Evolutionary conservation across 2,329 filamentous ascomycete genomes (phyloP).

Genomic region (Aureobasidium lini): DNA sequence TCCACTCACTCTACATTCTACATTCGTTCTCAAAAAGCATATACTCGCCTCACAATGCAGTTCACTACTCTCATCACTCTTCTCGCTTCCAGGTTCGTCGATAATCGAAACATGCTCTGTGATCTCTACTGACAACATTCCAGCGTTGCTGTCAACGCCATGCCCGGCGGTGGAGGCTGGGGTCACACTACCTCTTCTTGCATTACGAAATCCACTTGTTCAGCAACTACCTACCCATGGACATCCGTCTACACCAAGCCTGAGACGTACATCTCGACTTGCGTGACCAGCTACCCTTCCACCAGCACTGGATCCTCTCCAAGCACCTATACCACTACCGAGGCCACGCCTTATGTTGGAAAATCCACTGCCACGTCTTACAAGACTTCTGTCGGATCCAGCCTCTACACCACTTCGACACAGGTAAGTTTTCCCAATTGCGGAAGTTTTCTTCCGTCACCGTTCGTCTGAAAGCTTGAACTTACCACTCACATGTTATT

Average conservation of each 20-base stretch:
- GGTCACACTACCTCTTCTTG: neutral
- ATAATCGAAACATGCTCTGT: neutral
- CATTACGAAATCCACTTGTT: slow-evolving; percentile 12
- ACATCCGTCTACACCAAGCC: neutral
- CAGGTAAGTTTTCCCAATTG: neutral
- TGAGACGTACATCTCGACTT: slow-evolving; percentile 1
- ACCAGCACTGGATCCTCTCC: neutral
- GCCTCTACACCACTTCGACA: neutral
- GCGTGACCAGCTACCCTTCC: slow-evolving; percentile 1
- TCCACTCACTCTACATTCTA: neutral
- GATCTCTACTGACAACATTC: neutral
- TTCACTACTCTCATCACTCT: neutral
- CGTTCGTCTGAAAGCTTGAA: neutral
- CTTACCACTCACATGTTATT: neutral
- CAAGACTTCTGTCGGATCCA: neutral
- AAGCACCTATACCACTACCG: neutral
- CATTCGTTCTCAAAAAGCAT: neutral
- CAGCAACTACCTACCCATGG: neutral
- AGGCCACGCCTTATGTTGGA: neutral
- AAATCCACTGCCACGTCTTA: neutral
- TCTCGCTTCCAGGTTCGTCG: slow-evolving; percentile 4
- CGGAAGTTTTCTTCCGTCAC: neutral
- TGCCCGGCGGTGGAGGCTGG: slow-evolving; percentile 4
- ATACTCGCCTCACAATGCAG: neutral
- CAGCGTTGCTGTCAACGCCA: slow-evolving; percentile 5